Percentiles rank a stretch among this genome's conserved stretches.
Conservation (phyloP, 148 eudicot species). For the Hydrangea macrophylla region DNA sequence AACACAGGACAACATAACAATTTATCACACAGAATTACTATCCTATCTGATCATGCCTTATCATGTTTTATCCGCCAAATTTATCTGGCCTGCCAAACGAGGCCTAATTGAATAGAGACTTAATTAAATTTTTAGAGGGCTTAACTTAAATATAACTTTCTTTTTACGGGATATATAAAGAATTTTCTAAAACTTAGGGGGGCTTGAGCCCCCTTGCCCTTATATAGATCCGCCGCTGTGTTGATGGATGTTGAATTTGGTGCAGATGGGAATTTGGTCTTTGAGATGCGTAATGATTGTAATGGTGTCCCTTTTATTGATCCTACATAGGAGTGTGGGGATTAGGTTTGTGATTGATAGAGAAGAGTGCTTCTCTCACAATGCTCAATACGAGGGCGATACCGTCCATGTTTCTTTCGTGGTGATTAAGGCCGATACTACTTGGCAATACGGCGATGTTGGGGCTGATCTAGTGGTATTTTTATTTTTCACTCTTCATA, state of each 20-base stretch:
- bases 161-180: no score
- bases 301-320: constrained; percentile 19
- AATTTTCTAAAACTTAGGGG: no score
- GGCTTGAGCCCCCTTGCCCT: no score
- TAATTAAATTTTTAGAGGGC: no score
- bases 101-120: no score
- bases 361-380: constrained; percentile 73
- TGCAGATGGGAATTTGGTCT: constrained; percentile 20
- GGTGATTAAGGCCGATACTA: constrained; percentile 53
- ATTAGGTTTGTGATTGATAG: constrained; percentile 75
- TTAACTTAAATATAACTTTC: no score
- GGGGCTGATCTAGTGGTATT: constrained; percentile 71
- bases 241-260: background rate
- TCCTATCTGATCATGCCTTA: no score
- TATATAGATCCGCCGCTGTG: background rate
- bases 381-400: constrained; percentile 57
- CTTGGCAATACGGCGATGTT: constrained; percentile 54
- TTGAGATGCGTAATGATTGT: constrained; percentile 11
- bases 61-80: no score
- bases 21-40: no score
- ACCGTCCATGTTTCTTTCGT: constrained; percentile 62
- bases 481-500: background rate
- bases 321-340: constrained; percentile 34
- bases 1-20: no score
- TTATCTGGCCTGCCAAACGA: no score